Conservation (phyloP, 2,329 filamentous ascomycete genomes). For the Cryphonectria naterciae region DNA sequence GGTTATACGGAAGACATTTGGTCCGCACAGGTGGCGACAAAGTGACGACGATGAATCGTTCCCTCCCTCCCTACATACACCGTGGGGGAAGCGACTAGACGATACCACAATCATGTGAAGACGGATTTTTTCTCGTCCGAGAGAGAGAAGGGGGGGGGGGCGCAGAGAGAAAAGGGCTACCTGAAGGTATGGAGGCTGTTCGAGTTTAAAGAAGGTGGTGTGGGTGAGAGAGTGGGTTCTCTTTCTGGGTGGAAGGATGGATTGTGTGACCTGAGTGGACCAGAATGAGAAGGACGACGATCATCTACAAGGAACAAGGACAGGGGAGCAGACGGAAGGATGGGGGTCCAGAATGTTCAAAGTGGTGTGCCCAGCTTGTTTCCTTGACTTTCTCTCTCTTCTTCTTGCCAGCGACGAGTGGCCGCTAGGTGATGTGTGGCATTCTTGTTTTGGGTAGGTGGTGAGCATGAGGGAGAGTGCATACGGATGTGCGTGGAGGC, state of each 20-base stretch:
- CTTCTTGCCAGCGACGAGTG: neutral
- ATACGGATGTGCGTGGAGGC: slow-evolving; percentile 25
- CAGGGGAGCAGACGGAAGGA: slow-evolving; percentile 11
- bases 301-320: slow-evolving; percentile 13
- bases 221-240: slow-evolving; percentile 16
- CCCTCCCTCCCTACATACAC: no score
- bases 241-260: slow-evolving; percentile 13
- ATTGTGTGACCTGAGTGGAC: slow-evolving; percentile 23
- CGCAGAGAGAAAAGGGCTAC: neutral
- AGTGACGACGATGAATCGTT: neutral
- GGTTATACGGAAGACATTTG: neutral
- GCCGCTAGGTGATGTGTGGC: slow-evolving; percentile 15
- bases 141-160: no score
- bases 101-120: slow-evolving; percentile 3
- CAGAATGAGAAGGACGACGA: slow-evolving; percentile 16
- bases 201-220: slow-evolving; percentile 12
- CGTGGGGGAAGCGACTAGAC: neutral
- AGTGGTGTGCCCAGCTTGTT: slow-evolving; percentile 13
- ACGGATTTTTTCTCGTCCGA: neutral
- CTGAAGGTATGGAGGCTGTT: slow-evolving; percentile 14
- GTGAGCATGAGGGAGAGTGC: slow-evolving; percentile 23
- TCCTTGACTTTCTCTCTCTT: neutral
- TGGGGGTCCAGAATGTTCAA: slow-evolving; percentile 16
- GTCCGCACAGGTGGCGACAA: slow-evolving; percentile 8
- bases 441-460: slow-evolving; percentile 22